phyloP scores from a whole-genome alignment of 257 asterid species.

The Fraxinus americana region DNA sequence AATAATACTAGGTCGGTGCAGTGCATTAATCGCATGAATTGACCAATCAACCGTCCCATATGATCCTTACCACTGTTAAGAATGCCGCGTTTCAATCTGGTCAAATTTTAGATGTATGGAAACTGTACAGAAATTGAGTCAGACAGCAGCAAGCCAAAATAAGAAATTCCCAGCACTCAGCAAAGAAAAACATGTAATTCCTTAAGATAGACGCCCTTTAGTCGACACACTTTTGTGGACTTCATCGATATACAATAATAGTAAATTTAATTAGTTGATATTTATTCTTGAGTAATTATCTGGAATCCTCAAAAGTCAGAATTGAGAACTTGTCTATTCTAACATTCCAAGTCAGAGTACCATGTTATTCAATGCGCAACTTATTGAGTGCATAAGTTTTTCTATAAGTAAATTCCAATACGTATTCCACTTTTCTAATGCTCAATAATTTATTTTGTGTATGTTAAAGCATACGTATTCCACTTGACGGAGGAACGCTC shows the following conservation, averaged over 20 bases:
- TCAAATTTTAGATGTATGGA: not conserved
- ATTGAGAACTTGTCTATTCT: not conserved
- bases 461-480: no score
- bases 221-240: not conserved
- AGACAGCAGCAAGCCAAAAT: not conserved
- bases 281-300: not conserved
- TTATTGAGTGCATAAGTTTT: not conserved
- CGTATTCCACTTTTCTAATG: not conserved
- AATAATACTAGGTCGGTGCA: not conserved
- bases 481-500: no score
- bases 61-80: not conserved
- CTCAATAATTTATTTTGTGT: not conserved
- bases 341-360: not conserved
- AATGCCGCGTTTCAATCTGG: not conserved
- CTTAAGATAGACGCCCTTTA: not conserved
- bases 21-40: not conserved
- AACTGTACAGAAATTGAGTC: not conserved
- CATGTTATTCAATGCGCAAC: not conserved
- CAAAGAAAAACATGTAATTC: not conserved
- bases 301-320: not conserved
- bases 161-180: not conserved
- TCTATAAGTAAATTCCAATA: constrained; percentile 19
- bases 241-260: no score
- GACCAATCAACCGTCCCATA: not conserved
- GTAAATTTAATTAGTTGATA: no score